Base-by-base conservation (phyloP, 768 basidiomycete genomes). In the Suillus subaureus region DNA sequence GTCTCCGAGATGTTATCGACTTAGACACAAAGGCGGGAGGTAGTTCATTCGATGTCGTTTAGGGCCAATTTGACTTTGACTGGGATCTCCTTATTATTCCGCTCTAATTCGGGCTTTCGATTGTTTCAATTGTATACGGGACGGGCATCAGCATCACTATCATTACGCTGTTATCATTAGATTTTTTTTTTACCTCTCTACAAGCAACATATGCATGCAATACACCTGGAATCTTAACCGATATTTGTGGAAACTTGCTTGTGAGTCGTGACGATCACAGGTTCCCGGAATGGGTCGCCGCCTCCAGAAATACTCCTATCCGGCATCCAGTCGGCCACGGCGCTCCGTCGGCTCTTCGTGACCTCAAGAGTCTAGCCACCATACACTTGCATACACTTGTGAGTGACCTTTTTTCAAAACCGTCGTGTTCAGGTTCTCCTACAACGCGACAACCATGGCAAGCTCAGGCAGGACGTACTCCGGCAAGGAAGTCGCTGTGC, bases 21-120 rank as follows among this genome's bases (percentile, higher is more conserved):
- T 79, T 90, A 18, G 89, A 90, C 61, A 78, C 83, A 1, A 76
- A 73, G 51, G 86, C 87, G 4, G 89, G 89, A 39, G 88, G 88
- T 60, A 82, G 80, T 55, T 84, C 89, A 2, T 90, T 87, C 73
- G 74, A 83, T 28, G 72, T 74, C 16, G 82, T 89, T 23, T 88
- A 75, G 81, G 35, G 51, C 35, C 9, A 6, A 7, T 33, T 39
- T 23, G 16, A 18, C 40, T 23, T 62, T 23, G 18, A 18, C 35
- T 6, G 49, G 49, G 3, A 15, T 31, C 4, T 40, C 21, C 2
- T 43, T 39, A 61, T 11, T 52, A 39, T 39, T 58, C 28, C n/a
- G 12, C 13, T 61, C 40, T 33, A 33, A 55, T 35, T 31, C 37
- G 42, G n/a, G 7, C n/a, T 13, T 39, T 11, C n/a, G 11, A 42